Evolutionary conservation across 148 eudicot species (phyloP).

Genomic region (Fagopyrum homotropicum): DNA sequence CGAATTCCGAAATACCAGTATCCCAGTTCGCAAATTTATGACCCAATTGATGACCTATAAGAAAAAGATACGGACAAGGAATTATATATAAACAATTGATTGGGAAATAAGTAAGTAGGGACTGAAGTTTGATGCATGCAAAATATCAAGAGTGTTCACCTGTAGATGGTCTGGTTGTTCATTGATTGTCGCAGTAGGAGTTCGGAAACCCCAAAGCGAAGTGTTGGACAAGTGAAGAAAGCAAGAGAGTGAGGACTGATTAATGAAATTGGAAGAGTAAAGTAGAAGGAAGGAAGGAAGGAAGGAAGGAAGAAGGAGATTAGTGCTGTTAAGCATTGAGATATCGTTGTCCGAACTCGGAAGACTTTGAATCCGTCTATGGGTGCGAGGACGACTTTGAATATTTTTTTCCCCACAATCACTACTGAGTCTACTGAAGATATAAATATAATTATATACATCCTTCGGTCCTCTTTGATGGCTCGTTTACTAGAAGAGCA

Average conservation of each 20-base stretch:
- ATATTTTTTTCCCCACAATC: neutral
- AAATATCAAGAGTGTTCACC: neutral
- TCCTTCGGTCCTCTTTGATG: no score
- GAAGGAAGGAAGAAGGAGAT: neutral
- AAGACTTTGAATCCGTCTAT: neutral
- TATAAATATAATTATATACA: no score
- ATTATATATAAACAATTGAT: neutral
- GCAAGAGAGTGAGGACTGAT: neutral
- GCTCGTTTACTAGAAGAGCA: no score
- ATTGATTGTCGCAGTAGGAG: neutral
- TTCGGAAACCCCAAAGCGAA: neutral
- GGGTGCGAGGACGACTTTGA: slow-evolving; percentile 1
- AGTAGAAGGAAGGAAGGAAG: slow-evolving; percentile 4
- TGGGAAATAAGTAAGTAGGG: neutral
- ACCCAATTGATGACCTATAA: neutral
- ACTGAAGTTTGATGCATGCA: neutral
- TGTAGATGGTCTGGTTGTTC: neutral
- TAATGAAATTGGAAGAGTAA: neutral
- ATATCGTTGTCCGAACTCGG: neutral
- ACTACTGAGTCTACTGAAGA: no score
- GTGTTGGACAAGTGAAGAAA: neutral
- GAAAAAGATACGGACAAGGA: neutral
- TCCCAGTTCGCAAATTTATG: neutral
- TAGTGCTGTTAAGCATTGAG: neutral
- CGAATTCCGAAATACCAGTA: neutral